phyloP scores from a whole-genome alignment of 179 eudicot species.

The Actinidia chinensis region DNA sequence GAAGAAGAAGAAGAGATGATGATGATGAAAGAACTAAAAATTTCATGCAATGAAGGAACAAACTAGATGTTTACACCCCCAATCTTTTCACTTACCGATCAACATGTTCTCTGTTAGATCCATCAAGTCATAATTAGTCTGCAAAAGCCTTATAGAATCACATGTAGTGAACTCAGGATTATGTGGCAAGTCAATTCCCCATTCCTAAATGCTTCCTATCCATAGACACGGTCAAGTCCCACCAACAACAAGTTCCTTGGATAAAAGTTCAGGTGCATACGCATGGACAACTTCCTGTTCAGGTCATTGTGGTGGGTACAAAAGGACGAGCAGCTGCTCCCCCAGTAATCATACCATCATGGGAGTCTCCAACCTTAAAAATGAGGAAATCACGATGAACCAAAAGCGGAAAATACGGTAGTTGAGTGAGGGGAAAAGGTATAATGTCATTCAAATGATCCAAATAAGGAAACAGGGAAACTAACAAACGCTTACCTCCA shows the following conservation, averaged over 20 bases:
- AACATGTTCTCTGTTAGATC: conserved; percentile 79
- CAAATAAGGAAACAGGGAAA: neutral
- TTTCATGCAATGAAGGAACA: neutral
- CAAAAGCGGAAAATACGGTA: neutral
- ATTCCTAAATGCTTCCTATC: conserved; percentile 92
- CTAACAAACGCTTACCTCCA: conserved; percentile 55
- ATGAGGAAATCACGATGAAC: neutral
- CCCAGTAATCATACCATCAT: conserved; percentile 98
- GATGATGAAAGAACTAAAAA: too few relatives aligned
- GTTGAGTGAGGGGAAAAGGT: neutral
- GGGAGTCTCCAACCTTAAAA: conserved; percentile 87
- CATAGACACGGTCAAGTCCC: conserved; percentile 94
- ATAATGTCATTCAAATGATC: neutral
- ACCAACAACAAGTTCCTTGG: conserved; percentile 93
- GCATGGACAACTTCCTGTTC: conserved; percentile 88
- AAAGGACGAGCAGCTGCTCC: conserved; percentile 99
- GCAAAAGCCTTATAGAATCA: conserved; percentile 99
- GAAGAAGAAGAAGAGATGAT: too few relatives aligned
- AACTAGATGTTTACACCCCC: neutral
- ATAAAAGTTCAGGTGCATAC: conserved; percentile 93
- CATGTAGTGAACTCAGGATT: conserved; percentile 97
- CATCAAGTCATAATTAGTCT: conserved; percentile 93
- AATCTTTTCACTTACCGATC: conserved; percentile 54
- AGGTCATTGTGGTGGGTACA: conserved; percentile 94
- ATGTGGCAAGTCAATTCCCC: conserved; percentile 96